Percentiles rank a stretch among this genome's conserved stretches.
Evolutionary conservation across 1,284 basidiomycete species (phyloP).

Genomic region (Pseudozyma thailandica): DNA sequence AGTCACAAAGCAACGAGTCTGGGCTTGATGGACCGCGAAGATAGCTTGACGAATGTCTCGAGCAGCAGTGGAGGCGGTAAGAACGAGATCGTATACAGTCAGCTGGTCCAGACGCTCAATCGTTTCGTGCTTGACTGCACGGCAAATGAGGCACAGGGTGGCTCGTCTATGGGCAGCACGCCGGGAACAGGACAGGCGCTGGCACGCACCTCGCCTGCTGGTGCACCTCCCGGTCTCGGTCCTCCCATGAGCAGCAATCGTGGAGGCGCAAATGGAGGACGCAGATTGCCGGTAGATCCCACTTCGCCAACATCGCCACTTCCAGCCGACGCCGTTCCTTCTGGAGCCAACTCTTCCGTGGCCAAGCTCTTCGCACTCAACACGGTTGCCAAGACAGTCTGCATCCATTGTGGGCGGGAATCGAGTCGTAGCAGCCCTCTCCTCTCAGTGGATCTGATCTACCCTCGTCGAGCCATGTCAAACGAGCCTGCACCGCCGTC

Average conservation of each 20-base stretch:
- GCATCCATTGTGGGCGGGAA: conserved; percentile 81
- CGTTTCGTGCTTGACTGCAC: conserved; percentile 83
- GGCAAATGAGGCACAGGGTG: conserved; percentile 36
- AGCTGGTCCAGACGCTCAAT: conserved; percentile 93
- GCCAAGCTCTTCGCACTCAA: conserved; percentile 43
- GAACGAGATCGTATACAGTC: conserved; percentile 73
- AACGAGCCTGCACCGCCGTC: conserved; percentile 72
- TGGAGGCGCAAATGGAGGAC: conserved; percentile 19
- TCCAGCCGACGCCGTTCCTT: conserved; percentile 2
- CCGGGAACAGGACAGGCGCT: background rate
- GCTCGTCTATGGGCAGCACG: background rate
- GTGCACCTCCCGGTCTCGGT: conserved; percentile 39
- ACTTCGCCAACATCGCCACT: conserved; percentile 10
- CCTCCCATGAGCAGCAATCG: conserved; percentile 40
- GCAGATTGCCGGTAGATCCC: conserved; percentile 13
- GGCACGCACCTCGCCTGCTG: conserved; percentile 14
- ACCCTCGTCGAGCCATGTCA: conserved; percentile 77
- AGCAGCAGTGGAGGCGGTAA: conserved; percentile 32
- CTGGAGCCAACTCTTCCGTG: conserved; percentile 11
- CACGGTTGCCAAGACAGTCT: conserved; percentile 72
- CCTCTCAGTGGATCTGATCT: conserved; percentile 79
- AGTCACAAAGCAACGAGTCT: conserved; percentile 81
- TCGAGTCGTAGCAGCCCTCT: conserved; percentile 67
- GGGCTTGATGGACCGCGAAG: conserved; percentile 88
- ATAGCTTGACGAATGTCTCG: conserved; percentile 73